These are phyloP conservation scores for Exophiala dermatitidis DNA, from an alignment of 2,329 filamentous ascomycete species.

Conservation along the genomic window DNA sequence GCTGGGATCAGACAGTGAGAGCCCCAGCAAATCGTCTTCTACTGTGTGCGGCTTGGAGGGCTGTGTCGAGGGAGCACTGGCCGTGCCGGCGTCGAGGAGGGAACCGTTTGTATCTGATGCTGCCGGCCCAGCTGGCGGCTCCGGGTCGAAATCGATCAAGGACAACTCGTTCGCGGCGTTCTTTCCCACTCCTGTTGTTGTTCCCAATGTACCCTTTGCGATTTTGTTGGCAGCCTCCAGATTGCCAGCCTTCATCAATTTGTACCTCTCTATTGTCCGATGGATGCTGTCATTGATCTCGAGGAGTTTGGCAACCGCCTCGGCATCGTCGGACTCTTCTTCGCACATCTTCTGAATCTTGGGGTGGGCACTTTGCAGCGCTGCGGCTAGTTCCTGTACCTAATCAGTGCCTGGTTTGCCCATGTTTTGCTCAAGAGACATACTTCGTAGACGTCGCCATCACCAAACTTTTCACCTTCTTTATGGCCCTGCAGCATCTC, in stretches of 20 bases:
- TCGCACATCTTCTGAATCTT: slow-evolving; percentile 99
- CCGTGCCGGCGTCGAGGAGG: slow-evolving; percentile 35
- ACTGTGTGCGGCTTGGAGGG: slow-evolving; percentile 55
- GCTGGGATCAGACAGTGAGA: slow-evolving; percentile 67
- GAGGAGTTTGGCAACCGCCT: slow-evolving; percentile 88
- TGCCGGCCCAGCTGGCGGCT: slow-evolving; percentile 36
- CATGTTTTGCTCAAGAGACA: not conserved
- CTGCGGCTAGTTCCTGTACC: slow-evolving; percentile 69
- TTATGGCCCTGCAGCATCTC: slow-evolving; percentile 83
- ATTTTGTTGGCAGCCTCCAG: slow-evolving; percentile 75
- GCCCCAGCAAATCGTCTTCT: slow-evolving; percentile 82
- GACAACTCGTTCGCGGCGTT: slow-evolving; percentile 73
- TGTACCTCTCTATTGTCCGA: slow-evolving; percentile 89
- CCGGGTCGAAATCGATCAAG: slow-evolving; percentile 77
- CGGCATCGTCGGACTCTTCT: slow-evolving; percentile 93
- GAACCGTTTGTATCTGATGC: slow-evolving; percentile 33
- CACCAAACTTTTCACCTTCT: slow-evolving; percentile 68
- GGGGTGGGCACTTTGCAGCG: slow-evolving; percentile 86
- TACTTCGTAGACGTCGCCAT: slow-evolving; percentile 63
- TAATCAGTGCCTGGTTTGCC: slow-evolving; percentile 7
- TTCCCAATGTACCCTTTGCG: slow-evolving; percentile 69
- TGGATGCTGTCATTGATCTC: slow-evolving; percentile 99
- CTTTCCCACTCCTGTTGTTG: slow-evolving; percentile 57
- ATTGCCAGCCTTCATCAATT: slow-evolving; percentile 91
- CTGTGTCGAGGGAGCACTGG: slow-evolving; percentile 34